Percentiles rank a stretch among this genome's conserved stretches.
Evolutionary conservation across 805 yeast species (phyloP).

Genomic region (Torulaspora maleeae): DNA sequence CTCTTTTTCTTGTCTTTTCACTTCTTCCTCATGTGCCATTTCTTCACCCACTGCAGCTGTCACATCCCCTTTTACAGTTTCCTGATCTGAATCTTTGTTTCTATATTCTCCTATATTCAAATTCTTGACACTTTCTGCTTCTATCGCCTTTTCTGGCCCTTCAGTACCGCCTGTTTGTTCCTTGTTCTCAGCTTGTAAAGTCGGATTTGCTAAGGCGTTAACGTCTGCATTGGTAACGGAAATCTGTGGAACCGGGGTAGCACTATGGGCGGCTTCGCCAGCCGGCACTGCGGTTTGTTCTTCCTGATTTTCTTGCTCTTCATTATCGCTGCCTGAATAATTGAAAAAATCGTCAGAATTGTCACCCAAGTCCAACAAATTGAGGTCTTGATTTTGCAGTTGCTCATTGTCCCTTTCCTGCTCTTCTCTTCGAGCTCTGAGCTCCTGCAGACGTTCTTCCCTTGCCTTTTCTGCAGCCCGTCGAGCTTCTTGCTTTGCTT

Average conservation of each 20-base stretch:
- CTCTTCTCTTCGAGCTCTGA: conserved; percentile 35
- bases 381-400: conserved; percentile 25
- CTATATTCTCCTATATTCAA: too few relatives aligned
- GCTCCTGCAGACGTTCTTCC: conserved; percentile 29
- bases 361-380: conserved; percentile 26
- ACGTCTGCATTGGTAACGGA: too few relatives aligned
- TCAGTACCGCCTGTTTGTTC: too few relatives aligned
- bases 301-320: conserved; percentile 14
- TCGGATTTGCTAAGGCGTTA: too few relatives aligned
- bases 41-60: neutral
- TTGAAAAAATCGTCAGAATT: conserved; percentile 36
- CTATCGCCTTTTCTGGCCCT: too few relatives aligned
- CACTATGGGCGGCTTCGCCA: neutral
- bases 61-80: too few relatives aligned
- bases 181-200: too few relatives aligned
- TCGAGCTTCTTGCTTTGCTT: conserved; percentile 23
- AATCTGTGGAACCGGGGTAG: neutral
- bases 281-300: neutral
- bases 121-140: too few relatives aligned
- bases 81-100: too few relatives aligned
- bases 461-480: conserved; percentile 35
- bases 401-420: conserved; percentile 30
- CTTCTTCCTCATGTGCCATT: neutral
- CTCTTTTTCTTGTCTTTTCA: neutral
- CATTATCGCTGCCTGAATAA: conserved; percentile 30